A percentile compares a stretch with the other conserved stretches of the same genome.
Conservation (phyloP, 1,284 basidiomycete species). For the Retiboletus fuscus region DNA sequence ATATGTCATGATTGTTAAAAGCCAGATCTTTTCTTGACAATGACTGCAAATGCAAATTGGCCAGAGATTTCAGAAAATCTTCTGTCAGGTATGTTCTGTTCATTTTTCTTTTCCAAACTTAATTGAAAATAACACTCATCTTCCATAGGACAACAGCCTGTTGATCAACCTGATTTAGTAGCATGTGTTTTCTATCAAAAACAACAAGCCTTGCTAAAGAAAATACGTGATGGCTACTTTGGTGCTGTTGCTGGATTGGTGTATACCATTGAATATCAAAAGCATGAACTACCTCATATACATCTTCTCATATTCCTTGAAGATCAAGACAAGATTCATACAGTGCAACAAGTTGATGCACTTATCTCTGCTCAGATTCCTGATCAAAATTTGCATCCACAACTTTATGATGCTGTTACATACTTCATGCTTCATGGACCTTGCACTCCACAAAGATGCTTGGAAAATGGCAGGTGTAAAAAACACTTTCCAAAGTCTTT, state of each 20-base stretch:
- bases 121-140: background rate
- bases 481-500: constrained; percentile 24
- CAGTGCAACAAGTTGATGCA: background rate
- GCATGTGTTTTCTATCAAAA: constrained; percentile 59
- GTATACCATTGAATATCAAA: constrained; percentile 33
- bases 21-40: background rate
- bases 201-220: constrained; percentile 51
- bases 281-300: constrained; percentile 33
- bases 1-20: background rate
- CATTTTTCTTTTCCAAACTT: too few species aligned
- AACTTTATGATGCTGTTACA: constrained; percentile 1
- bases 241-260: constrained; percentile 16
- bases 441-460: constrained; percentile 20
- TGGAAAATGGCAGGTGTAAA: constrained; percentile 17
- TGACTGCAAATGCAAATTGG: background rate
- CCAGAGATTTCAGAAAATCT: background rate
- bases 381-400: background rate
- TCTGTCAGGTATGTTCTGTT: background rate
- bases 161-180: constrained; percentile 61
- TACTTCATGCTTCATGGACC: constrained; percentile 26
- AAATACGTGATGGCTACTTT: constrained; percentile 28
- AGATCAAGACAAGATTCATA: constrained; percentile 6
- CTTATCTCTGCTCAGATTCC: constrained; percentile 23
- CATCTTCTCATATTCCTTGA: constrained; percentile 47
- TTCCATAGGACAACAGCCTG: constrained; percentile 46